phyloP scores from a whole-genome alignment of 495 filamentous ascomycete species.

The Oleoguttula mirabilis region DNA sequence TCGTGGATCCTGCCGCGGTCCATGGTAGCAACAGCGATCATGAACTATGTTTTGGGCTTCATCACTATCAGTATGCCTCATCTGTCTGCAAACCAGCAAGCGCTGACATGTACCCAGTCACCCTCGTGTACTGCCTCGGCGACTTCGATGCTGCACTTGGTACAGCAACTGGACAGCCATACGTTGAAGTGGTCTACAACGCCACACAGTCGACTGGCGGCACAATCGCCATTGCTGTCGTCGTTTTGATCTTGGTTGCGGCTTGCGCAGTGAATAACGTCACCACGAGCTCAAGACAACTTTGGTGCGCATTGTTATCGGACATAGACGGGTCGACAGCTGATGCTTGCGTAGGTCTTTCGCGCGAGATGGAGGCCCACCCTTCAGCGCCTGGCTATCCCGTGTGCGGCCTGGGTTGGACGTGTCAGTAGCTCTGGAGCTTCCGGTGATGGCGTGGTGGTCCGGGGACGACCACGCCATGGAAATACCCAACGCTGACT shows the following conservation, averaged over 20 bases:
- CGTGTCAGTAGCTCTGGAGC: background rate
- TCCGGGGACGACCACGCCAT: background rate
- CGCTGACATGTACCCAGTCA: background rate
- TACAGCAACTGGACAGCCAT: constrained; percentile 6
- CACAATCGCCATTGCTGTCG: constrained; percentile 7
- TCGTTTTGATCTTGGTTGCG: constrained; percentile 9
- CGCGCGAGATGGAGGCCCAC: background rate
- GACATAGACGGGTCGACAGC: background rate
- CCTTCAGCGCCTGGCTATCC: background rate
- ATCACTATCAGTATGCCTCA: background rate
- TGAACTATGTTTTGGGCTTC: constrained; percentile 20
- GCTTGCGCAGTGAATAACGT: constrained; percentile 6
- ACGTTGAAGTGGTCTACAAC: constrained; percentile 9
- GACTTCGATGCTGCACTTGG: constrained; percentile 4
- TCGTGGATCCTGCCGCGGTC: constrained; percentile 19
- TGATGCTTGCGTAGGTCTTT: background rate
- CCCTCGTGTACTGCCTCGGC: background rate
- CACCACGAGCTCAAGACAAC: background rate
- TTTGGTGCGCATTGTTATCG: background rate
- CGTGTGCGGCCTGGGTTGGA: background rate
- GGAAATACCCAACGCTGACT: background rate
- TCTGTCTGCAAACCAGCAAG: background rate
- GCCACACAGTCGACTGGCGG: constrained; percentile 8
- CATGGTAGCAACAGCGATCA: constrained; percentile 23
- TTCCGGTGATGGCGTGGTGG: too few species aligned